Base-by-base conservation (phyloP, 139 green algal genomes). In the Picochlorum costavermella region DNA sequence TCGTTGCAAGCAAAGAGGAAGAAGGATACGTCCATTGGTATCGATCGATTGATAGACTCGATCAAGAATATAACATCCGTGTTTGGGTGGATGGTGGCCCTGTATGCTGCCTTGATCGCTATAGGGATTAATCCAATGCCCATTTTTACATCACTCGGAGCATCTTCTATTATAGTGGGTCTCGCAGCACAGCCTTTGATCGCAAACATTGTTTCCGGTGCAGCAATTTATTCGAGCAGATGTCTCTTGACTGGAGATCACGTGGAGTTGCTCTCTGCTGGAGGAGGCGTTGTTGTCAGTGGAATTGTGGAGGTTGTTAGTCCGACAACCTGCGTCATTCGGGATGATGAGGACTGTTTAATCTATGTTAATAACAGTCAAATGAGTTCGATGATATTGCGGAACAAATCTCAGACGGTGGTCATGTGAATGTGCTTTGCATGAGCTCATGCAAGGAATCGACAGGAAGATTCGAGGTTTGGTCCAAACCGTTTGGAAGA, bases 341-440 rank as follows among this genome's bases (percentile, higher is more conserved):
- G 60, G 23, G n/a, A 45, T 1, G 33, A 45, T 1, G 68, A 74
- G 20, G 50, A 59, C 46, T n/a, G 16, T 25, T 48, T 55, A 6
- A 50, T 75, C 8, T 75, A 65, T 28, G 20, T 75, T 9, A 61
- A 25, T 48, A 75, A 75, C 37, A 50, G n/a, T 33, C 43, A 74
- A 40, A 44, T 74, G 30, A 61, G 17, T 23, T 53, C 56, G 8
- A 33, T 53, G 30, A 20, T 61, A 23, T 20, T 61, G 16, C 56
- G 31, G n/a, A 61, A 61, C 56, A 45, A 61, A 43, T 53, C 30
- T 45, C 56, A 61, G n/a, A 61, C 56, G 16, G 56, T 53, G 16
- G 46, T 53, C 1, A 11, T 53, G 46, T 40, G 33, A 40, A 40
- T 40, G 33, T 40, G 33, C 6, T 40, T 40, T 40, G 33, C 33